These are phyloP conservation scores for Amylocarpus encephaloides DNA, from an alignment of 2,329 filamentous ascomycete species.

Conservation along the genomic window DNA sequence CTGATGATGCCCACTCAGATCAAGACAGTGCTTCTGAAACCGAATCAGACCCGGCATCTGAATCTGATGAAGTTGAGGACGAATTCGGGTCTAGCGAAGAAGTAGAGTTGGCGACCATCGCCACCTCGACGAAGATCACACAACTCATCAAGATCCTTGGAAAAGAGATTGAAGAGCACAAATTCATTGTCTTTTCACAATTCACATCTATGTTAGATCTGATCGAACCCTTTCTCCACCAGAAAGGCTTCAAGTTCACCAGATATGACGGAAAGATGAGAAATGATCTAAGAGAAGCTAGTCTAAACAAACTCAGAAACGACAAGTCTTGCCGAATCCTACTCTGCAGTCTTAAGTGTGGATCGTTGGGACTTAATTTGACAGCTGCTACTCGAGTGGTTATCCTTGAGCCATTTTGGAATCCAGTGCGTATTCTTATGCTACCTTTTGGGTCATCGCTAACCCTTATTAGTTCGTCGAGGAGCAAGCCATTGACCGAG, in stretches of 20 bases:
- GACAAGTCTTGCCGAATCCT: conserved; percentile 72
- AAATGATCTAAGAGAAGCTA: conserved; percentile 86
- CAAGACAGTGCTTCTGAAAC: conserved; percentile 9
- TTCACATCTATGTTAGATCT: conserved; percentile 98
- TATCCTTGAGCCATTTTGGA: conserved; percentile 98
- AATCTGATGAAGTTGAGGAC: conserved; percentile 32
- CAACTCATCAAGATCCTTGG: conserved; percentile 76
- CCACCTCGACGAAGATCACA: conserved; percentile 84
- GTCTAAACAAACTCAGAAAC: conserved; percentile 68
- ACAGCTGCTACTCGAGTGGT: conserved; percentile 91
- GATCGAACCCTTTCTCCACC: conserved; percentile 81
- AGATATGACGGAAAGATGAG: conserved; percentile 95
- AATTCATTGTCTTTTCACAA: conserved; percentile 97
- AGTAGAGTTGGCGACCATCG: conserved; percentile 44
- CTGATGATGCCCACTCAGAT: conserved; percentile 22
- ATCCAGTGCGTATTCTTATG: conserved; percentile 46
- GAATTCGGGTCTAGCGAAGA: conserved; percentile 34
- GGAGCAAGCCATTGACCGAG: conserved; percentile 96
- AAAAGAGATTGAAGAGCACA: conserved; percentile 73
- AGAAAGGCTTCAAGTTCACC: conserved; percentile 69
- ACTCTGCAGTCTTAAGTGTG: conserved; percentile 90
- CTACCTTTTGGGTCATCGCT: conserved; percentile 8
- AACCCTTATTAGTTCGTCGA: conserved; percentile 69
- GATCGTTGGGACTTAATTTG: conserved; percentile 85
- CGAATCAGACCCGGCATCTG: conserved; percentile 32